Base-by-base conservation (phyloP, 768 basidiomycete species). In the Dentipellis fragilis region DNA sequence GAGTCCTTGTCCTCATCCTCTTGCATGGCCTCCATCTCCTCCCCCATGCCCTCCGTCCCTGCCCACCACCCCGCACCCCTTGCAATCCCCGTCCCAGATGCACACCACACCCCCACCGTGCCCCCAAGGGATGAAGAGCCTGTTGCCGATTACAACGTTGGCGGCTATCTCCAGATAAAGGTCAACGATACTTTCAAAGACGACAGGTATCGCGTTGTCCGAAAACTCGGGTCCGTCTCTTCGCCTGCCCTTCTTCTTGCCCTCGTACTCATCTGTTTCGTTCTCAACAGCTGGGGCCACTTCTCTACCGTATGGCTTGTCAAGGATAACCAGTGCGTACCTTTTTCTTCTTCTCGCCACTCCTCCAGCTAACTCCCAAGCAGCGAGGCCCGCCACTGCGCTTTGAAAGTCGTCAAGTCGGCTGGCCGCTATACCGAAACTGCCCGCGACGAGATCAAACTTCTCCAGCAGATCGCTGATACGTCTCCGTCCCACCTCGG, bases 241-340 rank as follows among this genome's bases (percentile, higher is more conserved):
- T 57, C 51, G 16, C 54, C 56, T 59, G 52, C 29, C 29, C 29
- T 29, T 29, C 12, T 9, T 14, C 14, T 17, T 50, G 47, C 35
- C 47, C 58, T 52, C 58, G 45, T 36, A 22, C 47, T 21, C 34
- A 57, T 47, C n/a, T 57, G 37, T 46, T 37, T 68, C 55, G 56
- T 65, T 58, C 59, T 51, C 29, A 19, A 11, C 54, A 90, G 88
- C 56, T 95, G 93, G 93, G 93, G 93, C 39, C 92, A 94, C 72
- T 95, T 95, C 68, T 93, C 89, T 1, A 94, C 93, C 14, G 93
- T 93, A 22, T 93, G 92, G 92, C 84, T 93, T 36, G 87, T 89
- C 17, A 84, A 85, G 65, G 90, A 92, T 67, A 70, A 73, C 23
- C 71, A 80, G 89, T 91, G 62, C 66, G 88, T 78, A 47, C 55